Evolutionary conservation across 371 early-diverging fungal species (phyloP).

Genomic region (Batkoa obscura): DNA sequence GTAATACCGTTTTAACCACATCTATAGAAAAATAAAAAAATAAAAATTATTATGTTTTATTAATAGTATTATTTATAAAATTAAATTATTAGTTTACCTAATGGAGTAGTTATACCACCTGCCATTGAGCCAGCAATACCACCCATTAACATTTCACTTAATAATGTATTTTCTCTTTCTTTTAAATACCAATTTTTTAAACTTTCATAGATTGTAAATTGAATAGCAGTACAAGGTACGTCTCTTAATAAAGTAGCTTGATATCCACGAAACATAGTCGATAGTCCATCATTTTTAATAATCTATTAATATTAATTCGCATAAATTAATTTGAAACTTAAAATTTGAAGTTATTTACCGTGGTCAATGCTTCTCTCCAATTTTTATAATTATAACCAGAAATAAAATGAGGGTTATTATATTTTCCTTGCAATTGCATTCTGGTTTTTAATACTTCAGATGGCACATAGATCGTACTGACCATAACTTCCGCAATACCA

Average conservation of each 20-base stretch:
- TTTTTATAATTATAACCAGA: constrained; percentile 54
- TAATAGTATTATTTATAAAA: not conserved
- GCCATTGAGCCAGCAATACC: constrained; percentile 43
- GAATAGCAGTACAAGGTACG: constrained; percentile 49
- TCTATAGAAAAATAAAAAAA: constrained; percentile 12
- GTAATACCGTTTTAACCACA: constrained; percentile 43
- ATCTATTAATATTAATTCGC: constrained; percentile 16
- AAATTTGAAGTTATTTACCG: constrained; percentile 15
- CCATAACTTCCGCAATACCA: constrained; percentile 48
- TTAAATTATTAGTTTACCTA: constrained; percentile 10
- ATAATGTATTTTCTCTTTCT: constrained; percentile 15
- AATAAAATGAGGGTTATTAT: constrained; percentile 53
- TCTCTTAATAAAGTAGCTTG: constrained; percentile 42
- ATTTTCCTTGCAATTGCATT: constrained; percentile 59
- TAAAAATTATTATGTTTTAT: not conserved
- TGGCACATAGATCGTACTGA: constrained; percentile 53
- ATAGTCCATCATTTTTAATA: constrained; percentile 34
- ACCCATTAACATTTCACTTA: constrained; percentile 31
- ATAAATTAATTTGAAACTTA: not conserved
- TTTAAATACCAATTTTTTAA: not conserved
- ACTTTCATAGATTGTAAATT: constrained; percentile 50
- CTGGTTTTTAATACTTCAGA: constrained; percentile 55
- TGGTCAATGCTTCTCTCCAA: constrained; percentile 47
- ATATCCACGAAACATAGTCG: constrained; percentile 44
- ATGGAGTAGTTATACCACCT: constrained; percentile 43